Conservation (phyloP, 192 early-diverging fungal species). For the Coemansia sp. region DNA sequence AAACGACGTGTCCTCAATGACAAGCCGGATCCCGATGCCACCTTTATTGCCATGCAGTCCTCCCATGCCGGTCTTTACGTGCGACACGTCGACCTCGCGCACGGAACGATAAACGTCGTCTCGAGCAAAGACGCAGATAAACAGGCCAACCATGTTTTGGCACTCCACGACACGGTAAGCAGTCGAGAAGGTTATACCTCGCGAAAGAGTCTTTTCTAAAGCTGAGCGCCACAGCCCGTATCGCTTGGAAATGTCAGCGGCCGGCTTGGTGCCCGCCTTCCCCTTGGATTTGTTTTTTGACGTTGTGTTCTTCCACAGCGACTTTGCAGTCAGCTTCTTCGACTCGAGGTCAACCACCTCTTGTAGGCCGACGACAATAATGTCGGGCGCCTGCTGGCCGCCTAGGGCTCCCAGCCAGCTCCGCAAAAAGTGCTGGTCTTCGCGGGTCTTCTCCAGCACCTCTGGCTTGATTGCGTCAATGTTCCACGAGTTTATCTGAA, state of each 20-base stretch:
- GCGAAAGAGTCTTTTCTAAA: slow-evolving; percentile 60
- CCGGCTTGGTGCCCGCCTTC: slow-evolving; percentile 7
- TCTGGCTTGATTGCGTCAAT: slow-evolving; percentile 87
- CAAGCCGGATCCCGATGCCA: slow-evolving; percentile 76
- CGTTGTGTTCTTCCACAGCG: slow-evolving; percentile 41
- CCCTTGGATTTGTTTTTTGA: slow-evolving; percentile 19
- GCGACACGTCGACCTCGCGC: slow-evolving; percentile 61
- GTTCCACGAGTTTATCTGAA: slow-evolving; percentile 91
- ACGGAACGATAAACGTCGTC: slow-evolving; percentile 54
- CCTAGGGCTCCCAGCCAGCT: slow-evolving; percentile 41
- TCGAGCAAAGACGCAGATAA: slow-evolving; percentile 81
- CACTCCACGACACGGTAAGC: slow-evolving; percentile 66
- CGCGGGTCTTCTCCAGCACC: slow-evolving; percentile 57
- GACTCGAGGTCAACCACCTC: slow-evolving; percentile 92
- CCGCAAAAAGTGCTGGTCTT: slow-evolving; percentile 31
- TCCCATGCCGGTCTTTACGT: slow-evolving; percentile 89
- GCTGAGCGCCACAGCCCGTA: slow-evolving; percentile 83
- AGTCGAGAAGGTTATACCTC: slow-evolving; percentile 39
- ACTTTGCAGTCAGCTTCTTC: slow-evolving; percentile 72
- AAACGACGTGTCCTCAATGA: slow-evolving; percentile 77
- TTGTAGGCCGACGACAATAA: slow-evolving; percentile 89
- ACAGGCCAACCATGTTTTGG: slow-evolving; percentile 86
- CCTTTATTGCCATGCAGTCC: slow-evolving; percentile 94
- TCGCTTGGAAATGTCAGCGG: slow-evolving; percentile 55
- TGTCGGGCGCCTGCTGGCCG: slow-evolving; percentile 64